Base-by-base conservation (phyloP, 257 asterid species). In the Plantago elongata region DNA sequence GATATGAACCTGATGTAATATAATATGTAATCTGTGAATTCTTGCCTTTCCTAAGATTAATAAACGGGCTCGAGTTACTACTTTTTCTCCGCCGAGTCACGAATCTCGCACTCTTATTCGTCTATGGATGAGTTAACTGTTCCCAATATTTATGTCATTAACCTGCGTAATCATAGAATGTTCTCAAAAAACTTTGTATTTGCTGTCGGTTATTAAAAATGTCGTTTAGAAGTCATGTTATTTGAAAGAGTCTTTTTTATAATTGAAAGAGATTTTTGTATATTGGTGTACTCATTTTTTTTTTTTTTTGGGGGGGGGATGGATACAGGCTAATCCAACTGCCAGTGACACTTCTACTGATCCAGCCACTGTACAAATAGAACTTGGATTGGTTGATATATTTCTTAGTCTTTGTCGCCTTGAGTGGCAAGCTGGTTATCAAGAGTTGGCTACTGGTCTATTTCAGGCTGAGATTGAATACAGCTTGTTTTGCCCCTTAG, bases 381-480 rank as follows among this genome's bases (percentile, higher is more conserved):
- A 92, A 79, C 84, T 84, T 66, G 89, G 89, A 74, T 71, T 92
- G 74, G 96, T 92, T 68, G 85, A 92, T 72, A 69, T 80, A 66
- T 89, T 83, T 73, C 69, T 89, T 57, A 58, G 82, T 70, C 96
- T 92, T 65, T 92, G 99, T 61, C 95, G 93, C 64, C 86, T 92
- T 0, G 99, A 92, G 73, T 92, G 97, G 99, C 95, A 89, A 77
- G 79, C 97, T 61, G 99, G 99, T 57, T 82, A 83, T 84, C 89
- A 79, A 60, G 99, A 92, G 78, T 73, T 89, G 83, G 91, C 99
- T 63, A 92, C 99, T 70, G 97, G 95, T 71, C 79, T 93, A 69
- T 77, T 89, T 68, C 99, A 93, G 77, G 95, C 97, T 3, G 92
- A 86, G 79, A 79, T 93, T 70, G 99, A 93, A 67, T 89, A 84